phyloP scores from a whole-genome alignment of 2,329 filamentous ascomycete species.

The Colletotrichum aenigma region DNA sequence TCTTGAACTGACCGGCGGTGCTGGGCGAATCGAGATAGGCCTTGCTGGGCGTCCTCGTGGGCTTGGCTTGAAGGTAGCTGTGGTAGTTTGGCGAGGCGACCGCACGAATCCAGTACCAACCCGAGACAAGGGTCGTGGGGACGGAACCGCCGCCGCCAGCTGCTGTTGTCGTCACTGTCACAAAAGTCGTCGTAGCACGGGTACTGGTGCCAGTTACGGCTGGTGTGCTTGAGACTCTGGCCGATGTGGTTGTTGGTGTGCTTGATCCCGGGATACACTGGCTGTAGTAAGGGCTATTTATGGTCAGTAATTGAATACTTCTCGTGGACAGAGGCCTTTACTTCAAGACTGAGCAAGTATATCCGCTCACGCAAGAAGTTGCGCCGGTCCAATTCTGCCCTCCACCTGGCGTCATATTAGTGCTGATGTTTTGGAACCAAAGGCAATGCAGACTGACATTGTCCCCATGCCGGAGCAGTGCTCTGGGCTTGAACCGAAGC shows the following conservation, averaged over 20 bases:
- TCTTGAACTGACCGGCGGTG: constrained; percentile 62
- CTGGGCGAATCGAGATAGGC: constrained; percentile 56
- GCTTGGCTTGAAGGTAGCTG: constrained; percentile 56
- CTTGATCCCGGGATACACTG: constrained; percentile 15
- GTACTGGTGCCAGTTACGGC: background rate
- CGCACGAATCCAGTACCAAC: constrained; percentile 62
- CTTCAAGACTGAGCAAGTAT: constrained; percentile 17
- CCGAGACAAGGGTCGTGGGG: constrained; percentile 46
- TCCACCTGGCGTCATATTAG: constrained; percentile 1
- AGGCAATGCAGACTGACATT: background rate
- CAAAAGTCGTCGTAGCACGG: constrained; percentile 5
- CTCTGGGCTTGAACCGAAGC: background rate
- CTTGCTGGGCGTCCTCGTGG: constrained; percentile 44
- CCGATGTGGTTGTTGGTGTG: background rate
- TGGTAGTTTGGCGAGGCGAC: constrained; percentile 63
- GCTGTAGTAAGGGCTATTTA: constrained; percentile 7
- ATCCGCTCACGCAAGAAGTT: constrained; percentile 14
- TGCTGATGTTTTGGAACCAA: background rate
- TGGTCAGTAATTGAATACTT: background rate
- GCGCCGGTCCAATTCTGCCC: constrained; percentile 9
- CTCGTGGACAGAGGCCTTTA: background rate
- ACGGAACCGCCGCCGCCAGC: constrained; percentile 3
- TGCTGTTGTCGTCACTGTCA: constrained; percentile 6
- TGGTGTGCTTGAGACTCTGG: background rate
- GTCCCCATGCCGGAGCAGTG: constrained; percentile 7